A percentile compares a stretch with the other conserved stretches of the same genome.
These are phyloP conservation scores for Kurtzmaniella quercitrusa DNA, from an alignment of 1,139 yeast genomes.

Conservation along the genomic window DNA sequence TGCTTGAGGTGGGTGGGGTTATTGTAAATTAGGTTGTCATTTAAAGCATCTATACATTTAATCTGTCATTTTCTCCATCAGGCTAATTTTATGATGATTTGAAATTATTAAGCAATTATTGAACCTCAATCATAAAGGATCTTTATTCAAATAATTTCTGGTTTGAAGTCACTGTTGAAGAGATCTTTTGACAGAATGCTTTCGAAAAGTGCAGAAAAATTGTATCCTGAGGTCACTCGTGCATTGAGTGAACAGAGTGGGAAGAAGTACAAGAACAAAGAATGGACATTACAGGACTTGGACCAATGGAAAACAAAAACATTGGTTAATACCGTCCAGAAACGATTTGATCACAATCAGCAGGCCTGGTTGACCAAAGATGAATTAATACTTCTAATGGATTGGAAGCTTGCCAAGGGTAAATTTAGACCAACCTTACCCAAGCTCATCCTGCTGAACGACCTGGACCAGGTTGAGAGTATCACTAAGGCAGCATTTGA, in stretches of 20 bases:
- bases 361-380: constrained; percentile 27
- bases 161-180: neutral
- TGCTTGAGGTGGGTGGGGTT: no score
- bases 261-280: constrained; percentile 16
- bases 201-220: constrained; percentile 1
- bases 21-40: no score
- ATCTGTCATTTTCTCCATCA: no score
- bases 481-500: constrained; percentile 28
- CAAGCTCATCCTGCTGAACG: constrained; percentile 37
- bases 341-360: constrained; percentile 16
- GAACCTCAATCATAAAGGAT: no score
- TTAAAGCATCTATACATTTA: no score
- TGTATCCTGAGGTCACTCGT: constrained; percentile 9
- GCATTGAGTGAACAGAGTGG: constrained; percentile 14
- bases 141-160: no score
- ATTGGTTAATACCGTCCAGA: constrained; percentile 22
- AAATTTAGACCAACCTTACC: constrained; percentile 43
- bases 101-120: no score
- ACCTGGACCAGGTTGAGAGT: constrained; percentile 19
- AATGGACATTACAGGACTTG: constrained; percentile 26
- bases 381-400: constrained; percentile 40
- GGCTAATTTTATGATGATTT: no score
- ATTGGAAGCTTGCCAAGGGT: constrained; percentile 49
- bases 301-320: constrained; percentile 31
- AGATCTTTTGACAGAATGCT: neutral